phyloP scores from a whole-genome alignment of 2,329 filamentous ascomycete species.

The Ophiostoma quercus region DNA sequence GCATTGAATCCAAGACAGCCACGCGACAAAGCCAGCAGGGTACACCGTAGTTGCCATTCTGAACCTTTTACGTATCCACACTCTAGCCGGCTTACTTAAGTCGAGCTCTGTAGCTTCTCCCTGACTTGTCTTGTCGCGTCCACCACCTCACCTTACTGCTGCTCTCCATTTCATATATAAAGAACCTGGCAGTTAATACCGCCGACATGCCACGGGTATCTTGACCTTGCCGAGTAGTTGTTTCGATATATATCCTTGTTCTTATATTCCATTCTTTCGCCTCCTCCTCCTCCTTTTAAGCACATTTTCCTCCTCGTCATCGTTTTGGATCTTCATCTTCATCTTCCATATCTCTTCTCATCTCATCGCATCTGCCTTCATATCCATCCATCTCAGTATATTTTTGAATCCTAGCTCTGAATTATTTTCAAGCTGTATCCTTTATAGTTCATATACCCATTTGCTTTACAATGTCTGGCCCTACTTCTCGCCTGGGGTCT shows the following conservation, averaged over 20 bases:
- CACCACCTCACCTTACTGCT: neutral
- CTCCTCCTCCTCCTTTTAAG: neutral
- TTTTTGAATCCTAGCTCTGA: neutral
- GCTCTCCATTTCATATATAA: neutral
- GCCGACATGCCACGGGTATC: neutral
- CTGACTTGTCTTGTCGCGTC: neutral
- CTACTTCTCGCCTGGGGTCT: slow-evolving; percentile 55
- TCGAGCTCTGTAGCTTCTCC: neutral
- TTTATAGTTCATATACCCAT: neutral
- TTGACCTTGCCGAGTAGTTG: neutral
- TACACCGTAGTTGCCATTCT: neutral
- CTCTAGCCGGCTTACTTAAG: neutral
- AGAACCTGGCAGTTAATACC: neutral
- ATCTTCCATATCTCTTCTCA: neutral
- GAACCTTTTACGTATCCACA: neutral
- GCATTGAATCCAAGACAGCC: neutral
- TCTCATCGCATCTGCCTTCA: neutral
- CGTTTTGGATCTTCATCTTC: neutral
- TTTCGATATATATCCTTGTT: neutral
- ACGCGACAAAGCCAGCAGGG: slow-evolving; percentile 5
- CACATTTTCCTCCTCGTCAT: neutral
- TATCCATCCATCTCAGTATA: neutral
- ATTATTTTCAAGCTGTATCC: neutral
- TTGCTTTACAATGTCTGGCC: slow-evolving; percentile 53
- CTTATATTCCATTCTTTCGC: too few relatives aligned